A percentile compares a stretch with the other conserved stretches of the same genome.
These are phyloP conservation scores for Apostasia ramifera DNA, from an alignment of 106 monocot genomes.

Conservation along the genomic window DNA sequence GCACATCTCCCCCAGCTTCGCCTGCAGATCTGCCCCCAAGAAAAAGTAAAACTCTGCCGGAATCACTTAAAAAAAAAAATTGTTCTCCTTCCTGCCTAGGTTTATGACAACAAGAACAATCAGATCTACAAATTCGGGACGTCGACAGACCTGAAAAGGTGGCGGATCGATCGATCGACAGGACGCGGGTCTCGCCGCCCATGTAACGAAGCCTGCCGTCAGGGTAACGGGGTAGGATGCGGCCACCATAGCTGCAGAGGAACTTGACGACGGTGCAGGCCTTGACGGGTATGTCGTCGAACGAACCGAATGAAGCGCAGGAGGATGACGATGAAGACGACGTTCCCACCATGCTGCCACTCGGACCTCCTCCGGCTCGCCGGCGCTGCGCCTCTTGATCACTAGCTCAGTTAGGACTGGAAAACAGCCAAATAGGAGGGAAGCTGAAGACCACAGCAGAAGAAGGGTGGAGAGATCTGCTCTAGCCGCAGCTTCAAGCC, in stretches of 20 bases:
- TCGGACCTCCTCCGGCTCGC: neutral
- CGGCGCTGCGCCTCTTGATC: neutral
- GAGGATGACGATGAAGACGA: constrained; percentile 41
- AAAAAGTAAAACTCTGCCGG: neutral
- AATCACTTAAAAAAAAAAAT: neutral
- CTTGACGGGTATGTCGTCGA: constrained; percentile 36
- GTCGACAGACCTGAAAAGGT: constrained; percentile 20
- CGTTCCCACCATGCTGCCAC: constrained; percentile 27
- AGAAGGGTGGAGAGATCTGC: constrained; percentile 7
- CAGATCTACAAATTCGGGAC: neutral
- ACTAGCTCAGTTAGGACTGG: neutral
- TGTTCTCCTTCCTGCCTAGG: neutral
- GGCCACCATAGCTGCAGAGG: constrained; percentile 59
- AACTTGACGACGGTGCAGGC: constrained; percentile 20
- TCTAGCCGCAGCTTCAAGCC: constrained; percentile 33
- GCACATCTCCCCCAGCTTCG: constrained; percentile 61
- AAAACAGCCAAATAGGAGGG: neutral
- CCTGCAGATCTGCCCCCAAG: constrained; percentile 33
- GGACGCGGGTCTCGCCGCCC: constrained; percentile 49
- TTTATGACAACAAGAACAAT: neutral
- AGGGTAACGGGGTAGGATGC: constrained; percentile 40
- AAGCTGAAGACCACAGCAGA: neutral
- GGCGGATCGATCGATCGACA: constrained; percentile 30
- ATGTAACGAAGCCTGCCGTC: constrained; percentile 48
- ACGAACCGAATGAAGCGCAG: constrained; percentile 32